phyloP scores from a whole-genome alignment of 192 early-diverging fungal species.

The Linnemannia exigua region DNA sequence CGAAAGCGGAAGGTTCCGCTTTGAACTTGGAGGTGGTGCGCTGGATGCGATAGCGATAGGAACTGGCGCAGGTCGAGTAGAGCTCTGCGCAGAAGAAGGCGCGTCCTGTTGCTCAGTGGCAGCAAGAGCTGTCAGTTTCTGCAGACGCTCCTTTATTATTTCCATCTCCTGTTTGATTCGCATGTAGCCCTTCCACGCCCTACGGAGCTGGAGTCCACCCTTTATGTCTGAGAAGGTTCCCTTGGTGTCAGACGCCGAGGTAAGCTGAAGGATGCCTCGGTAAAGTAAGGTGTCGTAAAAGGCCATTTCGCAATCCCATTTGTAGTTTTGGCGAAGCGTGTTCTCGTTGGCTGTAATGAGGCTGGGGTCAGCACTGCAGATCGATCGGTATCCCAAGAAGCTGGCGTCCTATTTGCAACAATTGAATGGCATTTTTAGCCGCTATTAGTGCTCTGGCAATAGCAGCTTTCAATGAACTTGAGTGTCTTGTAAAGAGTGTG shows the following conservation, averaged over 20 bases:
- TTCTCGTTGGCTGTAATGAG: slow-evolving; percentile 29
- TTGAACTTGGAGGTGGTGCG: slow-evolving; percentile 2
- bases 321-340: slow-evolving; percentile 57
- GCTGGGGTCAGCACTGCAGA: slow-evolving; percentile 32
- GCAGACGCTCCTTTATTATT: slow-evolving; percentile 31
- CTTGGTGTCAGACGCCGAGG: slow-evolving; percentile 53
- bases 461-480: too few relatives aligned
- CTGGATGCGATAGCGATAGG: background rate
- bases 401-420: slow-evolving; percentile 38
- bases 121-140: slow-evolving; percentile 23
- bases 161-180: slow-evolving; percentile 59
- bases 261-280: slow-evolving; percentile 53
- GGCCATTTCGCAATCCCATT: slow-evolving; percentile 62
- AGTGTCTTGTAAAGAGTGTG: background rate
- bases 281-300: slow-evolving; percentile 59
- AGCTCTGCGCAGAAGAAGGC: background rate
- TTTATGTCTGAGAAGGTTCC: slow-evolving; percentile 58
- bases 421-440: background rate
- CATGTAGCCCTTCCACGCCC: slow-evolving; percentile 58
- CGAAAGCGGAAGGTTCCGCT: slow-evolving; percentile 4
- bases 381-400: slow-evolving; percentile 37
- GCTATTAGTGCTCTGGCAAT: background rate
- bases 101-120: background rate
- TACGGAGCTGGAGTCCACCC: slow-evolving; percentile 54
- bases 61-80: slow-evolving; percentile 9